Percentiles rank a stretch among this genome's conserved stretches.
Conservation (phyloP, 805 yeast species). For the Kregervanrija fluxuum region DNA sequence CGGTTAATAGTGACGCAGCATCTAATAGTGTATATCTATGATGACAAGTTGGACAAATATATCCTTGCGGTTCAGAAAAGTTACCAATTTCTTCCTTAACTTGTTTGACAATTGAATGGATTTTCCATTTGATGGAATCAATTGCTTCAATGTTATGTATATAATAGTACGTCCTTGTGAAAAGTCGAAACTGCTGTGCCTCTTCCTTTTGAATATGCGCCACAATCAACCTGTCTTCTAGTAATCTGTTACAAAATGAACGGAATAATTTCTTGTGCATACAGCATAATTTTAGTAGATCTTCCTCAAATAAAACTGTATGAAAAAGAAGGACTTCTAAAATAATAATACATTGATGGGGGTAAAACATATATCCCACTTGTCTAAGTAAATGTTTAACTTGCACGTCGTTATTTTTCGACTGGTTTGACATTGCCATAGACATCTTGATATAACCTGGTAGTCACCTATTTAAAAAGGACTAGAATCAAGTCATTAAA, state of each 20-base stretch:
- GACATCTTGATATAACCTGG: too few species aligned
- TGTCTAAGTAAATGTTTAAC: slow-evolving; percentile 49
- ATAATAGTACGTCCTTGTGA: slow-evolving; percentile 69
- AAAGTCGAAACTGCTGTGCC: slow-evolving; percentile 56
- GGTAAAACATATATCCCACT: slow-evolving; percentile 83
- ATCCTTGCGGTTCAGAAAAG: slow-evolving; percentile 89
- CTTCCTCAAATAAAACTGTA: slow-evolving; percentile 89
- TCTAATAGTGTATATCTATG: slow-evolving; percentile 79
- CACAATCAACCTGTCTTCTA: slow-evolving; percentile 76
- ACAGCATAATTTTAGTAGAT: slow-evolving; percentile 70
- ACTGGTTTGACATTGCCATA: too few species aligned
- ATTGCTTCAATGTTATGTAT: slow-evolving; percentile 90
- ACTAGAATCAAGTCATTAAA: too few species aligned
- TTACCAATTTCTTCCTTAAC: slow-evolving; percentile 79
- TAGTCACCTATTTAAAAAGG: too few species aligned
- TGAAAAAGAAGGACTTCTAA: slow-evolving; percentile 84
- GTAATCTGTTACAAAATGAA: slow-evolving; percentile 67
- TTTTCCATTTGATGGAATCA: slow-evolving; percentile 94
- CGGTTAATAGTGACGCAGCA: slow-evolving; percentile 74
- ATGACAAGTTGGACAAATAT: slow-evolving; percentile 79
- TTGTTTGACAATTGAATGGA: slow-evolving; percentile 73
- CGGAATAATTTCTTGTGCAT: slow-evolving; percentile 84
- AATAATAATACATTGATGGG: slow-evolving; percentile 73
- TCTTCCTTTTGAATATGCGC: slow-evolving; percentile 69
- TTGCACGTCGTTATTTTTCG: slow-evolving; percentile 2